phyloP scores from a whole-genome alignment of 2,329 filamentous ascomycete species.

The Pseudocercospora fuligena region DNA sequence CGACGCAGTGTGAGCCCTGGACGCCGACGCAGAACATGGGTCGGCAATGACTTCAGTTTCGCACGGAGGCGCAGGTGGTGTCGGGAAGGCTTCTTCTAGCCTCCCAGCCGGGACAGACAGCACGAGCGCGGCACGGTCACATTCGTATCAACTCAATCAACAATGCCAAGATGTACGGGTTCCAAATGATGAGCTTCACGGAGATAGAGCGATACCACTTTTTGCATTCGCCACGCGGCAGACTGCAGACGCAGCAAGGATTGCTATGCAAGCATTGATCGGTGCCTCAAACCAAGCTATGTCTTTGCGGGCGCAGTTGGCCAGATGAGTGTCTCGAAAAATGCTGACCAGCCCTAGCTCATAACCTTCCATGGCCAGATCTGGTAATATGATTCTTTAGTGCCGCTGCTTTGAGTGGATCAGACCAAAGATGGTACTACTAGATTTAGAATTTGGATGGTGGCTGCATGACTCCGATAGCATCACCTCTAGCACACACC shows the following conservation, averaged over 20 bases:
- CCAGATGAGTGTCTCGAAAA: not conserved
- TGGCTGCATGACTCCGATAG: constrained; percentile 9
- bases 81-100: not conserved
- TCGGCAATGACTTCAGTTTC: not conserved
- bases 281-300: constrained; percentile 3
- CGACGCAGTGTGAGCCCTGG: not conserved
- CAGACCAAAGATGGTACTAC: constrained; percentile 15
- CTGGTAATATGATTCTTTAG: constrained; percentile 13
- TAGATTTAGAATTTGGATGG: constrained; percentile 11
- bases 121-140: not conserved
- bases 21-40: not conserved
- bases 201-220: not conserved
- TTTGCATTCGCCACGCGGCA: not conserved
- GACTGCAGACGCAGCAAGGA: not conserved
- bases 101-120: not conserved
- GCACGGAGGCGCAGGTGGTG: not conserved
- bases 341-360: constrained; percentile 9
- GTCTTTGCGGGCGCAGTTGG: not conserved
- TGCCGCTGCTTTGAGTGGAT: constrained; percentile 9
- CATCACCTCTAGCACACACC: constrained; percentile 8
- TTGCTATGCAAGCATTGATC: not conserved
- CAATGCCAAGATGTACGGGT: not conserved
- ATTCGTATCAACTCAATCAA: not conserved
- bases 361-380: constrained; percentile 9
- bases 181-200: not conserved